These are phyloP conservation scores for Scedosporium dehoogii DNA, from an alignment of 2,329 filamentous ascomycete genomes.

Conservation along the genomic window DNA sequence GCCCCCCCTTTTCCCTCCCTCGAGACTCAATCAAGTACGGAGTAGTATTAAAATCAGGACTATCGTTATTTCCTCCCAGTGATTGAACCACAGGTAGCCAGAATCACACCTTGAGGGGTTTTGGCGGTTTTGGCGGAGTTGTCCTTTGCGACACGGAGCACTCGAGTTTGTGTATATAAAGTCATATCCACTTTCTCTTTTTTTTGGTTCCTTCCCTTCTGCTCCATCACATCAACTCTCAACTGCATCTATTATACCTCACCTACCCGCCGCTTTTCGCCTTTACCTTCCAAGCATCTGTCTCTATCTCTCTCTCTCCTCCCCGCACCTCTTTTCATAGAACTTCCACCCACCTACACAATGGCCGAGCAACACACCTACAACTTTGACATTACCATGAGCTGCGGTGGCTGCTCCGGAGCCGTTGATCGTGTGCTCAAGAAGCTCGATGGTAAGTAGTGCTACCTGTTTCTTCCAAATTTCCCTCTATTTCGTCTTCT, in stretches of 20 bases:
- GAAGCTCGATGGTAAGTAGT: constrained; percentile 69
- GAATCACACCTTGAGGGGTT: neutral
- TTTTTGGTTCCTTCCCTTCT: neutral
- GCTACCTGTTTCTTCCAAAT: neutral
- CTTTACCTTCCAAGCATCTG: neutral
- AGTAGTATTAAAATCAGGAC: too few relatives aligned
- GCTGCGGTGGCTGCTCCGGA: constrained; percentile 90
- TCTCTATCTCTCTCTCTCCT: neutral
- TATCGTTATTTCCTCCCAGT: neutral
- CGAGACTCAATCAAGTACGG: too few relatives aligned
- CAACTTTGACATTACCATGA: constrained; percentile 93
- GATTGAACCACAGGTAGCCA: neutral
- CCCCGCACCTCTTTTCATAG: neutral
- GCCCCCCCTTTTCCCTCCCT: too few relatives aligned
- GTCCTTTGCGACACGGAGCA: neutral
- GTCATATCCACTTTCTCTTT: neutral
- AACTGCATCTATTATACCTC: too few relatives aligned
- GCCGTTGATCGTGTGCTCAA: constrained; percentile 86
- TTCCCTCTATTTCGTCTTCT: neutral
- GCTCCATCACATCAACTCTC: too few relatives aligned
- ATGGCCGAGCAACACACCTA: constrained; percentile 83
- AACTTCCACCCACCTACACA: constrained; percentile 16
- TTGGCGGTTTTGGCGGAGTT: neutral
- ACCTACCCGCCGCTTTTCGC: neutral
- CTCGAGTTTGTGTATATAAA: neutral